Evolutionary conservation across 1,284 basidiomycete species (phyloP).

Genomic region (Cutaneotrichosporon arboriforme): DNA sequence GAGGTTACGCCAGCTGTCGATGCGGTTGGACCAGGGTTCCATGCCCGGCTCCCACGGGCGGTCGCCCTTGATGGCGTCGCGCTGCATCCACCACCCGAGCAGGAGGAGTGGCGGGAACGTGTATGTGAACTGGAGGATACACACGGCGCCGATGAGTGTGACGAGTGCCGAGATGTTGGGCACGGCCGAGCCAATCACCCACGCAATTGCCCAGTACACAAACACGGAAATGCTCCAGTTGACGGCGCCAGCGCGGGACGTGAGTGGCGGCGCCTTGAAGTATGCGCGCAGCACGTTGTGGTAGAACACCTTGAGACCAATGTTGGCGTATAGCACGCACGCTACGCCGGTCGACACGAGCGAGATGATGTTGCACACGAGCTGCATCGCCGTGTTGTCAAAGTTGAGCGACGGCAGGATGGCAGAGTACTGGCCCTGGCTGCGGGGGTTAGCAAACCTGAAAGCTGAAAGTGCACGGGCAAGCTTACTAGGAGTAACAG

Average conservation of each 20-base stretch:
- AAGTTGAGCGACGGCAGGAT: slow-evolving; percentile 60
- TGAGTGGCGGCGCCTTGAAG: slow-evolving; percentile 56
- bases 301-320: slow-evolving; percentile 36
- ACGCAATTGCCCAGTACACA: slow-evolving; percentile 51
- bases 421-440: slow-evolving; percentile 59
- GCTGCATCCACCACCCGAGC: slow-evolving; percentile 18
- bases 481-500: slow-evolving; percentile 44
- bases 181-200: slow-evolving; percentile 58
- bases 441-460: slow-evolving; percentile 23
- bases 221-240: slow-evolving; percentile 45
- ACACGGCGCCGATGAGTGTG: slow-evolving; percentile 52
- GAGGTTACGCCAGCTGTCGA: slow-evolving; percentile 11
- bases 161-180: slow-evolving; percentile 58
- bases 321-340: slow-evolving; percentile 57
- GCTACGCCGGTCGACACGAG: slow-evolving; percentile 19
- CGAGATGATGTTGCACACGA: slow-evolving; percentile 51
- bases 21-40: slow-evolving; percentile 11
- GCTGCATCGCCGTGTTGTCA: slow-evolving; percentile 50
- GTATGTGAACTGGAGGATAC: slow-evolving; percentile 18
- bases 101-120: slow-evolving; percentile 15
- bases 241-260: slow-evolving; percentile 50
- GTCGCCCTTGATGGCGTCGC: slow-evolving; percentile 14
- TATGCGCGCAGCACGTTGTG: slow-evolving; percentile 50
- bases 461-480: too few relatives aligned
- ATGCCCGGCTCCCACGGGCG: slow-evolving; percentile 15